Base-by-base conservation (phyloP, 495 filamentous ascomycete species). In the Penicillium alfredii region DNA sequence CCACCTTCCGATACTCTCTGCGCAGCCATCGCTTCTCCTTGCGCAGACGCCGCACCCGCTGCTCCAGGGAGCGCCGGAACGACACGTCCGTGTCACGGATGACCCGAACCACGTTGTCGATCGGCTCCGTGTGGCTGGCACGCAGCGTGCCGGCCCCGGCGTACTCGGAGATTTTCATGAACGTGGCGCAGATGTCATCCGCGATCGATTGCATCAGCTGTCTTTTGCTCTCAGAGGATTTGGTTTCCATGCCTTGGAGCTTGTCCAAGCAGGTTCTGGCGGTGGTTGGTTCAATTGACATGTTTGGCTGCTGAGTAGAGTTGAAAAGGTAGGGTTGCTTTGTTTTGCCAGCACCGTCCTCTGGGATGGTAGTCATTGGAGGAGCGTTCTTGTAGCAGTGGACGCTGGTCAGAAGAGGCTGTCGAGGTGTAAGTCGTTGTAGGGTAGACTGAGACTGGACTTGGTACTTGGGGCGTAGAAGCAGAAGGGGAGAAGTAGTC, bases 171-270 rank as follows among this genome's bases (percentile, higher is more conserved):
- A 67, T 55, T 9, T 17, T 33, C 23, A 46, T 44, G 25, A 67
- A 48, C 1, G 45, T 44, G 3, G 44, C 38, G 11, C 31, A n/a
- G 25, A 67, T 55, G 20, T 68, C 59, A 13, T 46, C 13, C 6
- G 60, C 47, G 44, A 64, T 53, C 9, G 56, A 54, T 8, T 35
- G 8, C 16, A 68, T 30, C 8, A 61, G 42, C 11, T 35, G 12
- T 7, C 28, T 41, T 39, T 63, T 62, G 0, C 23, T 11, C 18
- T 14, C 1, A 2, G 48, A 27, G 17, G 49, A 38, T 17, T 49
- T 36, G 1, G 10, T 15, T 14, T 45, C 37, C 8, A 66, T 12
- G n/a, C 40, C 47, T 25, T 42, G 22, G 2, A 61, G 47, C n/a
- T n/a, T n/a, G n/a, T n/a, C n/a, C n/a, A n/a, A n/a, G n/a, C n/a